These are phyloP conservation scores for Trichoderma cornu-damae DNA, from an alignment of 2,329 filamentous ascomycete species.

Conservation along the genomic window DNA sequence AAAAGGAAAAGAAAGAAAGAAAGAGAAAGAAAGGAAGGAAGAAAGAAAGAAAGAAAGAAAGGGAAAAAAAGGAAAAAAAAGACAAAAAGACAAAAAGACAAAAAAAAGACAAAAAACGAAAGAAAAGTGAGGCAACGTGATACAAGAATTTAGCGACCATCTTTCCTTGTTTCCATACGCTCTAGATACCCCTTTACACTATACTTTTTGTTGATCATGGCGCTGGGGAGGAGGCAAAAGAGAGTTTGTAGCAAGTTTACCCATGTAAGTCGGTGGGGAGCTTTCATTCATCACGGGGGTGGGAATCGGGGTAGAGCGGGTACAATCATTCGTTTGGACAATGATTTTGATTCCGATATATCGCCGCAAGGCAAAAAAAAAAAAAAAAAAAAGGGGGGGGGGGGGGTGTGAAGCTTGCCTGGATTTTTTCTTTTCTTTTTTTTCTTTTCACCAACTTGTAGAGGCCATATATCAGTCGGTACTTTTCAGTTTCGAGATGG, in stretches of 20 bases:
- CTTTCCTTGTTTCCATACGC: conserved; percentile 14
- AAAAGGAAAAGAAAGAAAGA: not conserved
- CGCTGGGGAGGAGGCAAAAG: not conserved
- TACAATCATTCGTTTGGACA: conserved; percentile 11
- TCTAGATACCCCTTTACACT: conserved; percentile 19
- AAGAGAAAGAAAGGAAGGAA: not conserved
- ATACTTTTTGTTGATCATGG: conserved; percentile 11
- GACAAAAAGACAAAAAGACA: not conserved
- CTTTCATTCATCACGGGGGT: not conserved
- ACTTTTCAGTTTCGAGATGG: not conserved
- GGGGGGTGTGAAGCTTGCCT: not conserved
- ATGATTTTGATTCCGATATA: conserved; percentile 11
- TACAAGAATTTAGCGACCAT: not conserved
- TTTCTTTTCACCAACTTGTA: too few species aligned
- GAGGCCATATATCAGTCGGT: not conserved
- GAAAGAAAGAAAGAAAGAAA: not conserved
- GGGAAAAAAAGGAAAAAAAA: not conserved
- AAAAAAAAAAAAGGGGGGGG: too few species aligned
- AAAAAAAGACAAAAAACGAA: not conserved
- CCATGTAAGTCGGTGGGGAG: not conserved
- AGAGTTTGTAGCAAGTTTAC: not conserved
- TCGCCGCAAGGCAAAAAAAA: conserved; percentile 14
- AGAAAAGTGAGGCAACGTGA: not conserved
- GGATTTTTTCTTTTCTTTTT: too few species aligned
- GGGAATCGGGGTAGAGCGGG: conserved; percentile 10